Evolutionary conservation across 1,284 basidiomycete genomes (phyloP).

Genomic region (Boletus smithii): DNA sequence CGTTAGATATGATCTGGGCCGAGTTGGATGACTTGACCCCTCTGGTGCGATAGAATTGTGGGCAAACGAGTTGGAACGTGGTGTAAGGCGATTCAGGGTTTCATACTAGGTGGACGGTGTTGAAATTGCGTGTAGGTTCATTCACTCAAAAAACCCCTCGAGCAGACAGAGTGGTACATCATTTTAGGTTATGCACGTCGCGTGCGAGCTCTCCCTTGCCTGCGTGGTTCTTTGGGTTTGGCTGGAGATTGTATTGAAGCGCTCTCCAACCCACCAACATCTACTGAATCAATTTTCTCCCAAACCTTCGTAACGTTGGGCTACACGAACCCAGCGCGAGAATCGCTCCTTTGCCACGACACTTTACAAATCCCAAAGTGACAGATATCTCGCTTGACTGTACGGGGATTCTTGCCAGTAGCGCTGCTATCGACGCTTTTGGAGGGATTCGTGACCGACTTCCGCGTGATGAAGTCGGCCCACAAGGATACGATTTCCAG

Average conservation of each 20-base stretch:
- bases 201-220: neutral
- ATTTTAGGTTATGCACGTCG: neutral
- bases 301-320: neutral
- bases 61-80: too few relatives aligned
- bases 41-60: slow-evolving; percentile 12
- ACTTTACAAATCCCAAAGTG: neutral
- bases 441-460: neutral
- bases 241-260: neutral
- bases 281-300: neutral
- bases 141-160: neutral
- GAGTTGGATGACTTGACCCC: slow-evolving; percentile 9
- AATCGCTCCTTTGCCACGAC: neutral
- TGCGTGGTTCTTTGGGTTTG: neutral
- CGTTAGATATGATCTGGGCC: slow-evolving; percentile 8
- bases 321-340: neutral
- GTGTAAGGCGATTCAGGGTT: too few relatives aligned
- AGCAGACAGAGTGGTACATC: too few relatives aligned
- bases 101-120: too few relatives aligned
- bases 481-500: slow-evolving; percentile 1
- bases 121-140: neutral
- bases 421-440: neutral
- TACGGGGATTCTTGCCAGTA: neutral
- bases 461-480: neutral
- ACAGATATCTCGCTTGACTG: neutral
- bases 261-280: neutral